Evolutionary conservation across 2,329 filamentous ascomycete species (phyloP).

Genomic region (Stachybotrys chartarum): DNA sequence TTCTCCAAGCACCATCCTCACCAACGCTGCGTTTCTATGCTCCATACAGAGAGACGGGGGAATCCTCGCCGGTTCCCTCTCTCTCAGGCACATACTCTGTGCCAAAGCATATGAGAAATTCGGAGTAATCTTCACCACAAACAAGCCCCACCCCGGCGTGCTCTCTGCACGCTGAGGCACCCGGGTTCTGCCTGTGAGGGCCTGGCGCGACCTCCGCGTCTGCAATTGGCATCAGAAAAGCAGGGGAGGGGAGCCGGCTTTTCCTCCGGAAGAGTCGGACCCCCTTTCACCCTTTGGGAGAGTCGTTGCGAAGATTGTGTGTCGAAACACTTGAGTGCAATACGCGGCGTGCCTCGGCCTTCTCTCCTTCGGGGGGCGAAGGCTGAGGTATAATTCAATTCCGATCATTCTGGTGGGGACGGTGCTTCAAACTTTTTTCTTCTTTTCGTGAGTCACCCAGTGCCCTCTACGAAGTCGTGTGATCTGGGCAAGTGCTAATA

Average conservation of each 20-base stretch:
- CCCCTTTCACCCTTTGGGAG: background rate
- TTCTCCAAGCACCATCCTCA: background rate
- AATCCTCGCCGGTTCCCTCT: background rate
- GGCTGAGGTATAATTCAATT: background rate
- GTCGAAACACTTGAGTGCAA: background rate
- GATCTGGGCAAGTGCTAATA: background rate
- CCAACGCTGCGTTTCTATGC: background rate
- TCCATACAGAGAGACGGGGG: background rate
- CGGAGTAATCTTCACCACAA: background rate
- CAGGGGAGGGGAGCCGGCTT: background rate
- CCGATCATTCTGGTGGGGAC: background rate
- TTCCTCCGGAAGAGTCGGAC: background rate
- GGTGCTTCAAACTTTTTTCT: background rate
- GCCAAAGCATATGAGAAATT: background rate
- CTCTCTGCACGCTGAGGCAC: background rate
- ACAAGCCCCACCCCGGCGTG: background rate
- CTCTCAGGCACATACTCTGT: background rate
- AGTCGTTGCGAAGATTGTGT: background rate
- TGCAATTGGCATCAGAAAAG: background rate
- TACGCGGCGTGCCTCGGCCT: background rate
- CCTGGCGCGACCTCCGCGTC: background rate
- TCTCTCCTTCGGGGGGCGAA: background rate
- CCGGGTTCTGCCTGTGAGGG: background rate
- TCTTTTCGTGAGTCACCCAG: background rate
- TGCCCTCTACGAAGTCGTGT: background rate